Base-by-base conservation (phyloP, 129 eudicot genomes). In the Deinandra increscens region DNA sequence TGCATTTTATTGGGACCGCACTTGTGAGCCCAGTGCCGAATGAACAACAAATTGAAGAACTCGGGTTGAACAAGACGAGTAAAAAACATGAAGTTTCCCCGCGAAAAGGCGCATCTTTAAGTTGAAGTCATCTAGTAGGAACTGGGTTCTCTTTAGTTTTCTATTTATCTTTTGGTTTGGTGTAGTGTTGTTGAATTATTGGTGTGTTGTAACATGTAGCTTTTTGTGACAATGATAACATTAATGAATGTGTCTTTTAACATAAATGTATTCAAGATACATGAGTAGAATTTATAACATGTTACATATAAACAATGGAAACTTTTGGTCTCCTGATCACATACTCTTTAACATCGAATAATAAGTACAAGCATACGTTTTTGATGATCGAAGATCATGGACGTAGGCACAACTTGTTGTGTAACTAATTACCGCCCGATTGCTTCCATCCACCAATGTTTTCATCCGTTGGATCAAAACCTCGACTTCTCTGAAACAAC, bases 1-100 rank as follows among this genome's bases (percentile, higher is more conserved):
- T 84, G 60, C 98, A 93, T 80, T 84, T 73, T 73, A 79, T 90
- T 39, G 91, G 89, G 34, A 84, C 96, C 12, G 85, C 77, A 58
- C 75, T 90, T 3, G 67, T 90, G 43, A 85, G 84, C 64, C 63
- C 84, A 4, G 73, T 81, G 36, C 96, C 98, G 3, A 81, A 89
- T 73, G 87, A 93, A 78, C 86, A 93, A 45, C 92, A 84, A 23
- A 34, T 86, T 59, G 72, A 78, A 72, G 90, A 86, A 77, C 84
- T 93, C 12, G 97, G 97, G 0, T 55, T 89, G 91, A 45, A 75
- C 1, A 2, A 3, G 14, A 78, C 80, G 29, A 38, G 68, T n/a
- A 78, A 68, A 55, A 72, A 53, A 74, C 64, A 43, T 51, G 77
- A 77, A 7, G 41, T 55, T 53, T 75, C 80, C 56, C 65, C 75